phyloP scores from a whole-genome alignment of 441 rosid species.

The Gossypium davidsonii region DNA sequence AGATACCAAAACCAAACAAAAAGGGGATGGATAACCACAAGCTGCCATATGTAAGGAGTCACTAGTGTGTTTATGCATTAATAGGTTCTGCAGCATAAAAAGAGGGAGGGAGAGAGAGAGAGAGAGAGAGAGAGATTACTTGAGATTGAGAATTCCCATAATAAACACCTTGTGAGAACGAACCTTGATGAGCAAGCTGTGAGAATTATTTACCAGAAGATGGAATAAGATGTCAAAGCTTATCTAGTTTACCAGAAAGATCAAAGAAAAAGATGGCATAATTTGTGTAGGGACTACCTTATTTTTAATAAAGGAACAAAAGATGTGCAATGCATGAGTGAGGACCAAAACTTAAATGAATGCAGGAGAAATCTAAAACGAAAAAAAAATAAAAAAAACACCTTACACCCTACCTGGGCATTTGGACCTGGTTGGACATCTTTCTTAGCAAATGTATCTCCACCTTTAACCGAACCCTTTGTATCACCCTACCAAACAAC shows the following conservation, averaged over 20 bases:
- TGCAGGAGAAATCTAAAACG: neutral
- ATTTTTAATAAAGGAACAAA: neutral
- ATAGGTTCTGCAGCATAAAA: neutral
- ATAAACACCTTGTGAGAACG: slow-evolving; percentile 51
- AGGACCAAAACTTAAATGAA: neutral
- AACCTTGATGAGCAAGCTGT: slow-evolving; percentile 69
- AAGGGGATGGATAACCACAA: neutral
- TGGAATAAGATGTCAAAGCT: slow-evolving; percentile 1
- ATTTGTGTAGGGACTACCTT: neutral
- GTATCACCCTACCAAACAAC: slow-evolving; percentile 52
- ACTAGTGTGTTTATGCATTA: neutral
- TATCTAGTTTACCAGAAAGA: neutral
- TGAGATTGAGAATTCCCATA: slow-evolving; percentile 54
- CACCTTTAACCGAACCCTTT: slow-evolving; percentile 70
- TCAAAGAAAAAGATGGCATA: neutral
- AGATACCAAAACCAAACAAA: neutral
- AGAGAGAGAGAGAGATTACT: slow-evolving; percentile 39
- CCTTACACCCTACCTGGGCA: slow-evolving; percentile 43
- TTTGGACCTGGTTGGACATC: slow-evolving; percentile 49
- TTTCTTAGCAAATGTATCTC: slow-evolving; percentile 60
- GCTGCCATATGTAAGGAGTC: neutral
- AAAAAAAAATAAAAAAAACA: neutral
- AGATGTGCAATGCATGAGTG: neutral
- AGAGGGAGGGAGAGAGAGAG: slow-evolving; percentile 28
- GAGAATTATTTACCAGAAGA: slow-evolving; percentile 14